Evolutionary conservation across 805 yeast genomes (phyloP), one percentile per base, ranked within the genome.

Genomic region (Metschnikowia orientalis): DNA sequence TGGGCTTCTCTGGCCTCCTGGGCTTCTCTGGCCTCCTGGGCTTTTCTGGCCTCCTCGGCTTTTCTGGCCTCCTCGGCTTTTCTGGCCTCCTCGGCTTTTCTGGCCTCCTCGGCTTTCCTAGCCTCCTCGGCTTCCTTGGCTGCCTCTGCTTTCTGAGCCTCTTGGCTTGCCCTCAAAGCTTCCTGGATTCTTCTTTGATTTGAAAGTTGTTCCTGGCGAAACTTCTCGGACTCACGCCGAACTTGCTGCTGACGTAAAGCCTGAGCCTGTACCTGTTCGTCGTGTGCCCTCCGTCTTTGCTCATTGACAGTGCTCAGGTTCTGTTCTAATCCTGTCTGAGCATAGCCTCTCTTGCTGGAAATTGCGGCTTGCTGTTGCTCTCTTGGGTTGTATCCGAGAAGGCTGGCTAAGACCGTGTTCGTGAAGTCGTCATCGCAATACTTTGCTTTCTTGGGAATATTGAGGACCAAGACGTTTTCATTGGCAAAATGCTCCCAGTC

Each of bases 381-480:
- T 35, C 16, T 20, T 7, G 27, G 30, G 18, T 19, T 18, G 12
- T 27, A 23, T 8, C 44, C 42, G 18, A 39, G 32, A 16, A 47
- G 24, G 20, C 39, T 35, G 16, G 44, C 32, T 6, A 43, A 34
- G 15, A 44, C 26, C 15, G 47, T 27, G 31, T 43, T 35, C 11
- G 42, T 42, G n/a, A 39, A 38, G 28, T 41, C 48, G 18, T 51
- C 43, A n/a, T 36, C 18, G 20, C 46, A 37, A 23, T 36, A 38
- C 18, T 39, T 35, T 19, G 36, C 33, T 32, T 43, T 51, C 50
- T 63, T 63, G 8, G 67, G 67, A 18, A 63, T 54, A 28, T 50
- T 61, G 41, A 63, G 54, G 7, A 58, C 59, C 44, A 63, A 57
- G 9, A 58, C 53, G 29, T 57, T 59, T 20, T 54, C 54, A 14